A percentile compares a stretch with the other conserved stretches of the same genome.
Conservation (phyloP, 2,329 filamentous ascomycete genomes). For the Chlorencoelia australis region DNA sequence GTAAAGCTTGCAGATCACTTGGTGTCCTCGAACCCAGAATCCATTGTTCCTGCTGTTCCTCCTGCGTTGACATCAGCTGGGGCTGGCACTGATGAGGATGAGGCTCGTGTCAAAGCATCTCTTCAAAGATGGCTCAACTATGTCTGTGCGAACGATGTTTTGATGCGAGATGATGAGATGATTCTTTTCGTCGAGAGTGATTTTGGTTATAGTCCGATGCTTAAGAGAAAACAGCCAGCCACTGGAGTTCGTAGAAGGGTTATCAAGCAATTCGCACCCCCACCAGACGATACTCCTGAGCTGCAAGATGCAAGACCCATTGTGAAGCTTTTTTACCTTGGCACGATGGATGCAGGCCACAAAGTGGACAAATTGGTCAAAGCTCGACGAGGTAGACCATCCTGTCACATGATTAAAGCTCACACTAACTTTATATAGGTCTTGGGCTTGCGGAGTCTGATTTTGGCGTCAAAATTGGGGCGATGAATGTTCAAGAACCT, state of each 20-base stretch:
- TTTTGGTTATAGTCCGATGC: constrained; percentile 93
- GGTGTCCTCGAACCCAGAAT: constrained; percentile 94
- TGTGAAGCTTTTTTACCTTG: constrained; percentile 92
- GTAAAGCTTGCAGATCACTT: constrained; percentile 92
- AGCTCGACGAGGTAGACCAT: constrained; percentile 64
- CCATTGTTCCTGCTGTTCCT: constrained; percentile 86
- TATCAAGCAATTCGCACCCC: constrained; percentile 95
- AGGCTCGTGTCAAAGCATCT: constrained; percentile 74
- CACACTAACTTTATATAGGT: constrained; percentile 43
- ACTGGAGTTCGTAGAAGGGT: constrained; percentile 92
- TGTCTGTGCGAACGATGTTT: constrained; percentile 80
- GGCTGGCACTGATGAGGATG: constrained; percentile 92
- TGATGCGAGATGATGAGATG: constrained; percentile 95
- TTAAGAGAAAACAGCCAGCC: constrained; percentile 91
- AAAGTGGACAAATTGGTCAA: constrained; percentile 95
- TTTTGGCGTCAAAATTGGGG: constrained; percentile 79
- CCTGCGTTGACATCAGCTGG: constrained; percentile 91
- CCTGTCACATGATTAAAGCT: constrained; percentile 6
- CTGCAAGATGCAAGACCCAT: constrained; percentile 79
- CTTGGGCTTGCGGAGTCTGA: constrained; percentile 88
- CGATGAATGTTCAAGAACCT: constrained; percentile 81
- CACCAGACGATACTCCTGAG: constrained; percentile 93
- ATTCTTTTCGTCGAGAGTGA: constrained; percentile 98
- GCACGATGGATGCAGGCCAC: constrained; percentile 92
- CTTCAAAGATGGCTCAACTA: constrained; percentile 95